A percentile compares a stretch with the other conserved stretches of the same genome.
Evolutionary conservation across 805 yeast genomes (phyloP).

Genomic region (Candida glaebosa): DNA sequence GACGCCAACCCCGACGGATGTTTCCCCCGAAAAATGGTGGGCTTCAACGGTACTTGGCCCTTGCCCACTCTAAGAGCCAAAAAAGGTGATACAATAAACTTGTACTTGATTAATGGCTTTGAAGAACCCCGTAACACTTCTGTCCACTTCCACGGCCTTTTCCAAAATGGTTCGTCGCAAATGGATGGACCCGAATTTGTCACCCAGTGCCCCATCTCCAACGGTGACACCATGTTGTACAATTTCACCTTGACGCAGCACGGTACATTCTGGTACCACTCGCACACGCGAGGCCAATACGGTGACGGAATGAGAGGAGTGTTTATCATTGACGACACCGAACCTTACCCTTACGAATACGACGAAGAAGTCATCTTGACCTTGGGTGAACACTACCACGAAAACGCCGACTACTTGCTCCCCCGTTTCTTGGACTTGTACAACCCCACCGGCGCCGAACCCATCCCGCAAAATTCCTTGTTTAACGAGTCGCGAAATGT

Average conservation of each 20-base stretch:
- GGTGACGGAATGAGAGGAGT: conserved; percentile 90
- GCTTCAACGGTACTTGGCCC: conserved; percentile 75
- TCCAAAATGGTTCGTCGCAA: conserved; percentile 66
- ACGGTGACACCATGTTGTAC: conserved; percentile 70
- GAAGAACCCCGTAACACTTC: conserved; percentile 58
- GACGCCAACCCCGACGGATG: conserved; percentile 68
- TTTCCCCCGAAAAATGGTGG: conserved; percentile 53
- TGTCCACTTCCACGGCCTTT: conserved; percentile 92
- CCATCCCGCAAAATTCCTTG: conserved; percentile 64
- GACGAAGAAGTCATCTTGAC: conserved; percentile 61
- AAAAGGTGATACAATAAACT: conserved; percentile 73
- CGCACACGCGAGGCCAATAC: conserved; percentile 86
- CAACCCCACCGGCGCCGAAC: conserved; percentile 85
- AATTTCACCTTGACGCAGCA: conserved; percentile 86
- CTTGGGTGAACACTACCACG: conserved; percentile 64
- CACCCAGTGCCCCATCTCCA: conserved; percentile 89
- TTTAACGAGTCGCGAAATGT: conserved; percentile 63
- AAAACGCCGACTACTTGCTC: conserved; percentile 44
- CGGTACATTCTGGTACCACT: conserved; percentile 97
- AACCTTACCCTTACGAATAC: conserved; percentile 50
- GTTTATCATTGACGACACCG: conserved; percentile 65
- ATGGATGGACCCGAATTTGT: conserved; percentile 93
- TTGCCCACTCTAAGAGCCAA: conserved; percentile 79
- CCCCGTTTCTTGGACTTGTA: conserved; percentile 54
- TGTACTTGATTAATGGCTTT: conserved; percentile 75